A percentile compares a stretch with the other conserved stretches of the same genome.
Conservation (phyloP, 2,329 filamentous ascomycete genomes). For the Zasmidium citrigriseum region DNA sequence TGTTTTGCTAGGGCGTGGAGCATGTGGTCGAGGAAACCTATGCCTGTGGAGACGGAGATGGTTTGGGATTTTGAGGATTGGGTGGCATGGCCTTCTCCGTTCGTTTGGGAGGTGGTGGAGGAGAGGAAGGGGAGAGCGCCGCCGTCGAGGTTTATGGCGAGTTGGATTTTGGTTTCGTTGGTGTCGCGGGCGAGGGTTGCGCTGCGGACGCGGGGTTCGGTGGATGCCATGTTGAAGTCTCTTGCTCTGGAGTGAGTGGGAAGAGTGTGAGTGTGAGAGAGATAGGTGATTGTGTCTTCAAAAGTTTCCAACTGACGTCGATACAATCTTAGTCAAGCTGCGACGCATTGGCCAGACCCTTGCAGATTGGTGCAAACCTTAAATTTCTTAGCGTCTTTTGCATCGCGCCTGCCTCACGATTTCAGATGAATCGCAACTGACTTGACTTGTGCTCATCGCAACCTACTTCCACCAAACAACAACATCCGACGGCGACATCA, state of each 20-base stretch:
- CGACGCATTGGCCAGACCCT: constrained; percentile 8
- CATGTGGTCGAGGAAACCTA: constrained; percentile 99
- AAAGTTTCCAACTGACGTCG: constrained; percentile 10
- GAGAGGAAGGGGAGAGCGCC: constrained; percentile 55
- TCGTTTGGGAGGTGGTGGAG: constrained; percentile 49
- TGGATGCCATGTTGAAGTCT: constrained; percentile 26
- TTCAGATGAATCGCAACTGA: constrained; percentile 5
- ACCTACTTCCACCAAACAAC: neutral
- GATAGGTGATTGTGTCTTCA: neutral
- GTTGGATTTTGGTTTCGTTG: constrained; percentile 96
- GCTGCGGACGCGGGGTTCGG: constrained; percentile 57
- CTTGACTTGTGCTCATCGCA: neutral
- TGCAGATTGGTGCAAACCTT: constrained; percentile 8
- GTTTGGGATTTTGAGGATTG: constrained; percentile 82
- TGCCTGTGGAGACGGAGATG: constrained; percentile 87
- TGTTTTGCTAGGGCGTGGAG: constrained; percentile 95
- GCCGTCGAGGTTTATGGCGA: constrained; percentile 91
- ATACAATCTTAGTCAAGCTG: neutral
- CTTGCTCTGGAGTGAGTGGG: neutral
- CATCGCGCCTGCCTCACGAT: constrained; percentile 7
- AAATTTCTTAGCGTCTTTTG: constrained; percentile 3
- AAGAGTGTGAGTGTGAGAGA: neutral
- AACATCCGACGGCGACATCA: constrained; percentile 2
- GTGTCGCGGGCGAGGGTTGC: constrained; percentile 83
- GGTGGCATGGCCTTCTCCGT: constrained; percentile 71